Base-by-base conservation (phyloP, 768 basidiomycete genomes). In the Mycena alexandri region DNA sequence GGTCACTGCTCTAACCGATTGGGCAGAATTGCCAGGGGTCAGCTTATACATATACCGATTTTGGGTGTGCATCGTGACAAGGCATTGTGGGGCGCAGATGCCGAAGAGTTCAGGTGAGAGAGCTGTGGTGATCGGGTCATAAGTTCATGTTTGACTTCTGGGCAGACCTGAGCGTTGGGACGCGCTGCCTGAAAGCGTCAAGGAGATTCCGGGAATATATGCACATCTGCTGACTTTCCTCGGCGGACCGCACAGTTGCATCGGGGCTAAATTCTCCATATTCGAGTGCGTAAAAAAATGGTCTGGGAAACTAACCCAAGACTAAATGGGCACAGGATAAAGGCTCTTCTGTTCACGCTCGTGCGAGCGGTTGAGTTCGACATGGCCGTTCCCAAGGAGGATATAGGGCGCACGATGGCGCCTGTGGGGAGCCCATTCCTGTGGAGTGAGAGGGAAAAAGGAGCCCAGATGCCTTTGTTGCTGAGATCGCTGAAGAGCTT, bases 151-250 rank as follows among this genome's bases (percentile, higher is more conserved):
- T 41, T 61, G 19, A 29, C 29, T 17, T 53, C 33, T 46, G 6
- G 36, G 36, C 67, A 85, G 83, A 48, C 85, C 85, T 0, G 84
- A 86, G 58, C 78, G 85, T 0, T 86, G 85, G 85, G 63, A 70
- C 9, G 41, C 73, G 5, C 79, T 81, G 0, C 77, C 76, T 0
- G 17, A 29, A 7, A 65, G 68, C 0, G 73, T 69, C 3, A 67
- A 71, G 0, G 63, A 65, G 8, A 67, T 85, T 19, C 85, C 85
- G 9, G 81, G 83, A 13, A 75, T 85, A 1, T 82, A 78, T 76
- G 74, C 78, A 1, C 75, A 83, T 67, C 44, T 79, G 22, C 58
- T 84, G 43, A 76, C 80, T 1, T 86, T 86, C 77, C 57, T 82
- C 2, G 83, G 81, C 33, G 85, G 85, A 16, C 81, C 83, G 10